These are phyloP conservation scores for Xerophyta viscosa DNA, from an alignment of 106 monocot species.

Conservation along the genomic window DNA sequence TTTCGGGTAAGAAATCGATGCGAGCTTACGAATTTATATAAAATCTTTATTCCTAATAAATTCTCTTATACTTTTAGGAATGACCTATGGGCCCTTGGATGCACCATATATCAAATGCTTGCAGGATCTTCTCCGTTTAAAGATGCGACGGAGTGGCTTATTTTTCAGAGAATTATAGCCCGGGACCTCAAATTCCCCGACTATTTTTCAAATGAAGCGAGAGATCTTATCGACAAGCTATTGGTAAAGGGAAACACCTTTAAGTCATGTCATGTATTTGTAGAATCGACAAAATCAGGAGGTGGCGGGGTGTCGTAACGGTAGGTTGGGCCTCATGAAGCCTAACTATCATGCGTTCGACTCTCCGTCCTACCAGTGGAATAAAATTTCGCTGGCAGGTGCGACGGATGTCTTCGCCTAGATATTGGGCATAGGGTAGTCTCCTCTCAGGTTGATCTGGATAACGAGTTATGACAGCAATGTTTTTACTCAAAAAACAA, in stretches of 20 bases:
- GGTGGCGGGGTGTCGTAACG: conserved; percentile 81
- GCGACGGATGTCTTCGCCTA: conserved; percentile 81
- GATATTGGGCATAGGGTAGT: conserved; percentile 41
- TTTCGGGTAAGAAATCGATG: conserved; percentile 77
- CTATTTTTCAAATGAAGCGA: conserved; percentile 77
- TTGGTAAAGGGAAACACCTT: conserved; percentile 34
- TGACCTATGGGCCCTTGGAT: conserved; percentile 96
- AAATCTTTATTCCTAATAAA: neutral
- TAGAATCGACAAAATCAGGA: too few relatives aligned
- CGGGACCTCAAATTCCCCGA: conserved; percentile 84
- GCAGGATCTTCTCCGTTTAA: conserved; percentile 93
- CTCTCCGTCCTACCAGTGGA: too few relatives aligned
- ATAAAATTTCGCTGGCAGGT: too few relatives aligned
- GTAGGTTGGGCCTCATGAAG: conserved; percentile 76
- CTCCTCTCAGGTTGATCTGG: neutral
- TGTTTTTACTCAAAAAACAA: too few relatives aligned
- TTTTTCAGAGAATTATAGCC: conserved; percentile 94
- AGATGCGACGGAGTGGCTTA: conserved; percentile 98
- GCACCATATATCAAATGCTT: conserved; percentile 98
- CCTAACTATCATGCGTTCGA: conserved; percentile 75
- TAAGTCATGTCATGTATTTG: neutral
- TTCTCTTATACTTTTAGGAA: conserved; percentile 38
- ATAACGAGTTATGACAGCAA: neutral
- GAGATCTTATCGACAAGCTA: conserved; percentile 78
- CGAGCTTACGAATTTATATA: too few relatives aligned